These are phyloP conservation scores for Nannochloris sp. DNA, from an alignment of 139 green algal species.

Conservation along the genomic window DNA sequence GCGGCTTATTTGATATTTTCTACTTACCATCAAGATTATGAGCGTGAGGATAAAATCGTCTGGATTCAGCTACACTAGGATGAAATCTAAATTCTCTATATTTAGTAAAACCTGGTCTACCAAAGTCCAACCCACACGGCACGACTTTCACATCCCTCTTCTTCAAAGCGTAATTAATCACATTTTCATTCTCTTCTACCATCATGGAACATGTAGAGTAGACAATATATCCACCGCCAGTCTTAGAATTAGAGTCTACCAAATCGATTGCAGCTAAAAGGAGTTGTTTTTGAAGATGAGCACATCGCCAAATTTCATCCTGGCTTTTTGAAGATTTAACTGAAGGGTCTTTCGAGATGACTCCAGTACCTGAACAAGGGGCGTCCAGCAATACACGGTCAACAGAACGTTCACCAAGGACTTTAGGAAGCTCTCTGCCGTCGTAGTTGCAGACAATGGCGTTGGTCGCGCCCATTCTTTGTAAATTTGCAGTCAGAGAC, in stretches of 20 bases:
- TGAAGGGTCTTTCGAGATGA: constrained; percentile 89
- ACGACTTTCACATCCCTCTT: constrained; percentile 95
- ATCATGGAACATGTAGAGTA: constrained; percentile 98
- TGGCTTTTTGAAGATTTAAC: constrained; percentile 83
- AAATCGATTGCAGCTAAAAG: constrained; percentile 96
- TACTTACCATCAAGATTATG: constrained; percentile 95
- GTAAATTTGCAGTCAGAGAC: constrained; percentile 85
- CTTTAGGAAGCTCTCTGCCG: constrained; percentile 64
- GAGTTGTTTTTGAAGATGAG: constrained; percentile 95
- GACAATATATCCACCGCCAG: constrained; percentile 75
- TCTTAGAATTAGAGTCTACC: constrained; percentile 76
- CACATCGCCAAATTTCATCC: constrained; percentile 87
- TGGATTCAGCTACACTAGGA: constrained; percentile 69
- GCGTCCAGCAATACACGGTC: constrained; percentile 97
- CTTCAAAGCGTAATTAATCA: constrained; percentile 94
- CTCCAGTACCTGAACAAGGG: constrained; percentile 95
- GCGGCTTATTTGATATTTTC: neutral
- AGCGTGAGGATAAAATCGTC: constrained; percentile 95
- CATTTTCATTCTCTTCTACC: constrained; percentile 97
- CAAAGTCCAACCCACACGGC: constrained; percentile 90
- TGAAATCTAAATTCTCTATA: constrained; percentile 95
- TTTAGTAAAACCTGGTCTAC: constrained; percentile 67
- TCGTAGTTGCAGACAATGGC: constrained; percentile 92
- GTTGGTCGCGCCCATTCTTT: constrained; percentile 95
- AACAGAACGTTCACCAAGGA: constrained; percentile 72